These are phyloP conservation scores for Rubia tinctorum DNA, from an alignment of 305 asterid genomes.

Conservation along the genomic window DNA sequence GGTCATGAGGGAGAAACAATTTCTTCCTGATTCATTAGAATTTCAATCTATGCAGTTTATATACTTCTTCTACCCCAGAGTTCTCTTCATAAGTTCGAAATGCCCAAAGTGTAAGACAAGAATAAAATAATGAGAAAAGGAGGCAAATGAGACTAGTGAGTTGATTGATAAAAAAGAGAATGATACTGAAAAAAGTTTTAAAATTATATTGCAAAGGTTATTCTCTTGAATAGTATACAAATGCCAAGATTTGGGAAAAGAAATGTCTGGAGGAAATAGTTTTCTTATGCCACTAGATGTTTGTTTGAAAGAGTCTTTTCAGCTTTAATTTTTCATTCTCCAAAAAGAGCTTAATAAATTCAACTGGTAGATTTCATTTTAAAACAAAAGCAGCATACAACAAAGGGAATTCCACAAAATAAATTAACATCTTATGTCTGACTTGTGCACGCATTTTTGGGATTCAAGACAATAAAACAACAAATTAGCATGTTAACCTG, in stretches of 20 bases:
- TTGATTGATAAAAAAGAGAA: no score
- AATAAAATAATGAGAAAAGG: no score
- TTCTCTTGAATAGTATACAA: background rate
- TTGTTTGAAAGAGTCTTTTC: background rate
- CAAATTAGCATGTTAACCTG: slow-evolving; percentile 10
- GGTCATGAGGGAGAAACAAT: background rate
- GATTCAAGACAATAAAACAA: background rate
- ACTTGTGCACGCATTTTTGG: background rate
- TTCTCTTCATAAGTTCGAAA: no score
- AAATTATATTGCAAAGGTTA: no score
- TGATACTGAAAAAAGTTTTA: no score
- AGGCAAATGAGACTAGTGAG: no score
- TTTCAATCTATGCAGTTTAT: no score
- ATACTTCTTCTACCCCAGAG: no score
- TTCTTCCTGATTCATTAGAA: no score
- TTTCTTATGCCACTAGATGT: background rate
- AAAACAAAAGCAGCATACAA: background rate
- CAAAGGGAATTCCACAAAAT: background rate
- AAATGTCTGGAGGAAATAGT: background rate
- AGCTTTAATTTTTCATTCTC: background rate
- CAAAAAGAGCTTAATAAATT: background rate
- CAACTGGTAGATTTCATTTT: background rate
- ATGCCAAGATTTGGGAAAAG: background rate
- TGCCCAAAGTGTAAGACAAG: no score
- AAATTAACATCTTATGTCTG: background rate